These are phyloP conservation scores for Anethum foeniculum DNA, from an alignment of 140 eudicot species.

Conservation along the genomic window DNA sequence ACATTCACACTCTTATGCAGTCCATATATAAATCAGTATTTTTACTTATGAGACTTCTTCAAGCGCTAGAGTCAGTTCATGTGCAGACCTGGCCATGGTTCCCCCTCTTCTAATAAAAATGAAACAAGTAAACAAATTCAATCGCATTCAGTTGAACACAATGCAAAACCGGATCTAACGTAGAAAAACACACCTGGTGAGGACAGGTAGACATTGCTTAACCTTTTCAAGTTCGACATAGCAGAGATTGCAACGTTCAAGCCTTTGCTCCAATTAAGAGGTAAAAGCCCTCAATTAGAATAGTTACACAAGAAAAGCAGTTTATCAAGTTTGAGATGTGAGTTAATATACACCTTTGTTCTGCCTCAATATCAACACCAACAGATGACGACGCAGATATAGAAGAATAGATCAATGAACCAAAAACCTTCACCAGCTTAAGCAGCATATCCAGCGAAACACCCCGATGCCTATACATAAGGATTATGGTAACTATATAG, in stretches of 20 bases:
- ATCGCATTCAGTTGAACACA: neutral
- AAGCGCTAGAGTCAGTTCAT: constrained; percentile 80
- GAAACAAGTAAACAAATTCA: constrained; percentile 12
- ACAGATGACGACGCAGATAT: constrained; percentile 72
- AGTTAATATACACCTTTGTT: constrained; percentile 54
- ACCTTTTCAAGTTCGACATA: constrained; percentile 83
- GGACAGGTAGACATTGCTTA: constrained; percentile 50
- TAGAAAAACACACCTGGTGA: constrained; percentile 47
- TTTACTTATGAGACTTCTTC: constrained; percentile 57
- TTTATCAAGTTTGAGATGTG: neutral
- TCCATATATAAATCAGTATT: neutral
- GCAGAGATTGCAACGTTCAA: constrained; percentile 85
- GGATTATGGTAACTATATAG: neutral
- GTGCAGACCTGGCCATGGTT: constrained; percentile 73
- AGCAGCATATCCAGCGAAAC: constrained; percentile 78
- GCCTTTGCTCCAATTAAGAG: constrained; percentile 25
- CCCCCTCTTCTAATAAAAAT: constrained; percentile 67
- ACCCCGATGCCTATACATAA: constrained; percentile 51
- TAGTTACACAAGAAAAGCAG: neutral
- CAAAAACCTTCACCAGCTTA: constrained; percentile 80
- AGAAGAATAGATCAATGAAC: constrained; percentile 74
- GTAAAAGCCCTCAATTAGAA: constrained; percentile 5
- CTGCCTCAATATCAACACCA: constrained; percentile 96
- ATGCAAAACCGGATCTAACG: neutral
- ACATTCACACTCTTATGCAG: neutral